phyloP scores from a whole-genome alignment of 2,329 filamentous ascomycete species.

The Fusarium goolgardi region DNA sequence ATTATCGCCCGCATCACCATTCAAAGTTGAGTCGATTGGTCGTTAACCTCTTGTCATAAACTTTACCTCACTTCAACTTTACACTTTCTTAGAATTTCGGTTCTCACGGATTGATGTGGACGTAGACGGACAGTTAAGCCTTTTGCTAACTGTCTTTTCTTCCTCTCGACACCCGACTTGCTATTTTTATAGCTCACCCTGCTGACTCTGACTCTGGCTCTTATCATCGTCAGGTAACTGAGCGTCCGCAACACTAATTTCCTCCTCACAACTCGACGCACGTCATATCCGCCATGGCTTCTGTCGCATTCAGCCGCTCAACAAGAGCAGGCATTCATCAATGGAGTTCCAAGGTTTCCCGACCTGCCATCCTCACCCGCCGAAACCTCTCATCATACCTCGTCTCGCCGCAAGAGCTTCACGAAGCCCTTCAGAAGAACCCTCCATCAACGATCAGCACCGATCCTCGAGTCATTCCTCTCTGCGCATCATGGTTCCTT shows the following conservation, averaged over 20 bases:
- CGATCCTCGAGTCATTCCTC: constrained; percentile 83
- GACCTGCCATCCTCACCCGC: constrained; percentile 46
- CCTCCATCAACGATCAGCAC: constrained; percentile 82
- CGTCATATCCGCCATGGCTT: constrained; percentile 54
- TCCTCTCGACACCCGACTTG: constrained; percentile 10
- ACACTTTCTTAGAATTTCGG: constrained; percentile 15
- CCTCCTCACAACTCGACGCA: constrained; percentile 22
- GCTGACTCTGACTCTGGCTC: constrained; percentile 32
- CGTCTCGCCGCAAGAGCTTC: constrained; percentile 84
- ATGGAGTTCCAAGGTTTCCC: constrained; percentile 50
- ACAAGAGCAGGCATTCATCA: constrained; percentile 55
- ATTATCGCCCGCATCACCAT: constrained; percentile 37
- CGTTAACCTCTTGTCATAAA: constrained; percentile 42
- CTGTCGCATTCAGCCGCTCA: constrained; percentile 57
- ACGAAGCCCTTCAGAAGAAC: constrained; percentile 84
- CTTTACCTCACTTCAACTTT: constrained; percentile 32
- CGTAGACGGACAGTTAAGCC: constrained; percentile 40
- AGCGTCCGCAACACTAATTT: constrained; percentile 20
- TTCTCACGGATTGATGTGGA: constrained; percentile 42
- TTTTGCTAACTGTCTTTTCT: constrained; percentile 35
- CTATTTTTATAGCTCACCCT: constrained; percentile 3
- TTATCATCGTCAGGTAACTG: constrained; percentile 41
- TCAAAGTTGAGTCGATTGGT: constrained; percentile 38
- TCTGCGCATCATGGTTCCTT: constrained; percentile 96
- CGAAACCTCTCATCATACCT: constrained; percentile 80